These are phyloP conservation scores for Triticum aestivum DNA, from an alignment of 176 grass and related monocot genomes.

Conservation along the genomic window DNA sequence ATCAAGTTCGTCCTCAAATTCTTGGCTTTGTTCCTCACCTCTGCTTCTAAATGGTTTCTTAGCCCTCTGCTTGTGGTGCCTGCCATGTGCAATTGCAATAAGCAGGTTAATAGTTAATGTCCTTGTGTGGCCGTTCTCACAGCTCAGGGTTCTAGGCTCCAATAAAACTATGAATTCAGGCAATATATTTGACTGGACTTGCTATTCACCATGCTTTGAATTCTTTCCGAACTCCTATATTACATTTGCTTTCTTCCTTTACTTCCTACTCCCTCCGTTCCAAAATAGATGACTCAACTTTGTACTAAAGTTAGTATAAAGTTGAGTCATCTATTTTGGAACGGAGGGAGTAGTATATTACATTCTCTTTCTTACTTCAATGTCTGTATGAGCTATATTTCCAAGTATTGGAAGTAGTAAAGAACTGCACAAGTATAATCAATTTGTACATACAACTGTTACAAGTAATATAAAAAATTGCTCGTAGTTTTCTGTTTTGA, in stretches of 20 bases:
- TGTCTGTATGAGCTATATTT: slow-evolving; percentile 12
- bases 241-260: not conserved
- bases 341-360: not conserved
- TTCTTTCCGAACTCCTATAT: slow-evolving; percentile 9
- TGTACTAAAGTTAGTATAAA: no score
- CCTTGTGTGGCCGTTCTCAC: not conserved
- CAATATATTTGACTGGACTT: slow-evolving; percentile 1
- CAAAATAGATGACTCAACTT: no score
- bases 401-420: not conserved
- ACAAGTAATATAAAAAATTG: not conserved
- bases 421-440: slow-evolving; percentile 1
- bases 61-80: not conserved
- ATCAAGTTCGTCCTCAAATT: slow-evolving; percentile 1
- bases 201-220: not conserved
- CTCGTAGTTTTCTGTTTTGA: slow-evolving; percentile 26
- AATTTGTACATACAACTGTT: slow-evolving; percentile 12
- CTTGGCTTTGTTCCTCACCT: not conserved
- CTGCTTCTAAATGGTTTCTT: not conserved
- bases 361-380: not conserved
- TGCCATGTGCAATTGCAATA: not conserved
- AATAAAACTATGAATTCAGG: slow-evolving; percentile 13
- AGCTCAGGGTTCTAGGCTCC: not conserved
- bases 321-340: no score
- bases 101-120: slow-evolving; percentile 16
- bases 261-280: not conserved